A percentile compares a stretch with the other conserved stretches of the same genome.
Conservation (phyloP, 2,329 filamentous ascomycete genomes). For the Tolypocladium pustulatum region DNA sequence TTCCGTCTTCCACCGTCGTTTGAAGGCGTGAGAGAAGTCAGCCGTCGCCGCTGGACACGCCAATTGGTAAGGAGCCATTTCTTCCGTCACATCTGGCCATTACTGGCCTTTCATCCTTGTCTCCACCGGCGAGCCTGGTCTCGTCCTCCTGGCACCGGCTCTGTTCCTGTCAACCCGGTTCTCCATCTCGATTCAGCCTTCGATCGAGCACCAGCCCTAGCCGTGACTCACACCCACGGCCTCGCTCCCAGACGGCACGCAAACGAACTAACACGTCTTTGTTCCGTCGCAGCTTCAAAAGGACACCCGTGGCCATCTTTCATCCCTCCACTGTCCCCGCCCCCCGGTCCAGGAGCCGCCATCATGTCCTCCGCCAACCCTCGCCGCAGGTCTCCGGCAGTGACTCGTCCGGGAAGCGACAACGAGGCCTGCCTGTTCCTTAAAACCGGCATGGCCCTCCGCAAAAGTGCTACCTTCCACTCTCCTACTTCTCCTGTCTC, state of each 20-base stretch:
- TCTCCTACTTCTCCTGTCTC: constrained; percentile 36
- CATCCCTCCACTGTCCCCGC: constrained; percentile 2
- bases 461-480: constrained; percentile 61
- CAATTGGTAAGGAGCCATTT: neutral
- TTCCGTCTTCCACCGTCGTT: neutral
- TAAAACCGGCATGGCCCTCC: constrained; percentile 37
- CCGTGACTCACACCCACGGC: neutral
- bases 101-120: neutral
- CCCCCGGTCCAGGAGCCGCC: constrained; percentile 12
- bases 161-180: neutral
- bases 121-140: neutral
- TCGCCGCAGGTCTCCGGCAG: constrained; percentile 31
- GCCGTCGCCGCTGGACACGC: neutral
- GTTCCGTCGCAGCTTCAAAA: neutral
- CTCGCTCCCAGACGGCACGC: neutral
- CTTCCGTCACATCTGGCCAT: neutral
- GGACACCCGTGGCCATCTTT: neutral
- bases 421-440: constrained; percentile 20
- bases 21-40: neutral
- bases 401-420: constrained; percentile 26
- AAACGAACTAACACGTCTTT: neutral
- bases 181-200: constrained; percentile 1
- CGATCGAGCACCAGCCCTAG: neutral
- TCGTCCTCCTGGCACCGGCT: neutral
- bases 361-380: constrained; percentile 39